These are phyloP conservation scores for Neostapfia colusana DNA, from an alignment of 176 grass and related monocot genomes.

Conservation along the genomic window DNA sequence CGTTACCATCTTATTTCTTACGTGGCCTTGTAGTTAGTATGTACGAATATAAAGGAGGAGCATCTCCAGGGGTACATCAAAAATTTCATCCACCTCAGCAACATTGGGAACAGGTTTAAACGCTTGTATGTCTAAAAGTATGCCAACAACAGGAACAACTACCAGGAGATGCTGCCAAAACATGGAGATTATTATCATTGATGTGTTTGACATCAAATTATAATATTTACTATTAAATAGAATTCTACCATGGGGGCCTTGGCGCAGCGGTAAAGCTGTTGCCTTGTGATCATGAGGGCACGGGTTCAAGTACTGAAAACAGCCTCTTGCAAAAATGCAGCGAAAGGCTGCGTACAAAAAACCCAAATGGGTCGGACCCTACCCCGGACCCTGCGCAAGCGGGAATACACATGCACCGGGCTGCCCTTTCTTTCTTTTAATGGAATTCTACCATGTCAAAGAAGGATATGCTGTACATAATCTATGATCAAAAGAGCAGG, in stretches of 20 bases:
- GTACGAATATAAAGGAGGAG: slow-evolving; percentile 47
- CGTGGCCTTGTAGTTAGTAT: not conserved
- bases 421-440: too few relatives aligned
- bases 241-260: too few relatives aligned
- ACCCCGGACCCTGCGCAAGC: too few relatives aligned
- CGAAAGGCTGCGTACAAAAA: too few relatives aligned
- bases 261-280: too few relatives aligned
- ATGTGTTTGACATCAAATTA: not conserved
- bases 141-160: slow-evolving; percentile 64
- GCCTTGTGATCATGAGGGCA: too few relatives aligned
- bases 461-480: not conserved
- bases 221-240: slow-evolving; percentile 9
- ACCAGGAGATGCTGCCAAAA: slow-evolving; percentile 70
- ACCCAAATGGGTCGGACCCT: too few relatives aligned
- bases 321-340: too few relatives aligned
- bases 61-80: slow-evolving; percentile 71
- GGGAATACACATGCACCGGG: too few relatives aligned
- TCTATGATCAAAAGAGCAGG: not conserved
- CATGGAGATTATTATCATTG: slow-evolving; percentile 12
- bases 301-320: too few relatives aligned
- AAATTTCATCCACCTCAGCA: slow-evolving; percentile 59
- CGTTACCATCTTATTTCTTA: not conserved
- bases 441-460: not conserved
- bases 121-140: slow-evolving; percentile 51
- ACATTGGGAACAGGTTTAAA: slow-evolving; percentile 56